Conservation (phyloP, 768 basidiomycete genomes). For the Nevesoporus exiguus region DNA sequence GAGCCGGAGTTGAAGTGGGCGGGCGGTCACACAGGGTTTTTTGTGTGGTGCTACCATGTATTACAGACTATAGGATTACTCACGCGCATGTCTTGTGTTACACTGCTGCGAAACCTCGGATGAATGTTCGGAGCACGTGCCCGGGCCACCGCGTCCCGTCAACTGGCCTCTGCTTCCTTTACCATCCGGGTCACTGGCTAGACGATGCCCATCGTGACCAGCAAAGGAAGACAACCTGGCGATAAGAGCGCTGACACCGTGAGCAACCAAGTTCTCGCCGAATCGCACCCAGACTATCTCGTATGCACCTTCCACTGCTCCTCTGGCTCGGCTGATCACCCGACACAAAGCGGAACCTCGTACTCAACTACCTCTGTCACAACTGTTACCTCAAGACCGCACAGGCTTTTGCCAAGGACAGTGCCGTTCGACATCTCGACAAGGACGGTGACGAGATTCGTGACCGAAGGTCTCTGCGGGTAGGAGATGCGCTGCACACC, state of each 20-base stretch:
- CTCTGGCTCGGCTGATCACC: constrained; percentile 3
- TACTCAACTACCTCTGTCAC: constrained; percentile 76
- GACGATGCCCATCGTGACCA: constrained; percentile 19
- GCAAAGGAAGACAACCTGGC: constrained; percentile 17
- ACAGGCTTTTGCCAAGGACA: constrained; percentile 61
- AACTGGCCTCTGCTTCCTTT: neutral
- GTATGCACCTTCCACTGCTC: constrained; percentile 27
- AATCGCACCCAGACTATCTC: constrained; percentile 43
- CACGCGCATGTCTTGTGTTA: neutral
- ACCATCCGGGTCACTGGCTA: neutral
- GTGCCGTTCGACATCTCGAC: constrained; percentile 58
- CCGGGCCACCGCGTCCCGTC: neutral
- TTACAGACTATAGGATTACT: neutral
- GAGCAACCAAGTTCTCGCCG: constrained; percentile 26
- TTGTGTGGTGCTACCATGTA: neutral
- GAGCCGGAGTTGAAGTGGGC: constrained; percentile 36
- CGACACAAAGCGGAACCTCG: constrained; percentile 52
- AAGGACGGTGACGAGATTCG: constrained; percentile 65
- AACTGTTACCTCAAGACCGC: constrained; percentile 71
- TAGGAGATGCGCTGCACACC: constrained; percentile 1
- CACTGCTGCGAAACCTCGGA: neutral
- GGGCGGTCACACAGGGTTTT: neutral
- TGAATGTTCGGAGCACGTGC: constrained; percentile 17
- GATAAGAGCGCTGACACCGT: constrained; percentile 1
- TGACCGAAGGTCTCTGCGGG: constrained; percentile 18